Base-by-base conservation (phyloP, 2,329 filamentous ascomycete species). In the Diaporthe destruens region DNA sequence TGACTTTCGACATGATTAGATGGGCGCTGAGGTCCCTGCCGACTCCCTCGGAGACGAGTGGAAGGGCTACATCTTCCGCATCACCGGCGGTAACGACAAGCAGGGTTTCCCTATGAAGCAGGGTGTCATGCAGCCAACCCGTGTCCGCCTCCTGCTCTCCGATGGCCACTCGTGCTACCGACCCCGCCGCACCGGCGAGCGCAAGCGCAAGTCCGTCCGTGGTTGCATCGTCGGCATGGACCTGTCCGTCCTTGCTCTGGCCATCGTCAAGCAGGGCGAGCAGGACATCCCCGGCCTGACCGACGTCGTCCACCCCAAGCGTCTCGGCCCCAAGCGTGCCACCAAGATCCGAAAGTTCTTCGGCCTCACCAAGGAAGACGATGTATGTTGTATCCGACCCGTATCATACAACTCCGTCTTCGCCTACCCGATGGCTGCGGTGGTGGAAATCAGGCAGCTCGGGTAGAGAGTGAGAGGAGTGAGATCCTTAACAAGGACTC, bases 41-140 rank as follows among this genome's bases (percentile, higher is more conserved):
- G 97, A 99, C 89, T 93, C 92, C 84, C 91, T 99, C 83, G 96
- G 96, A 83, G 95, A 98, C 84, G 96, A 99, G 89, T 99, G 97
- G 94, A 98, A 98, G 91, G 96, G 96, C 87, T 99, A 99, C 91
- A 92, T 99, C 89, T 95, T 99, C 93, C 93, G 92, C 85, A 98
- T 99, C 90, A 99, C 96, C 82, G 97, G 96, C 84, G 96, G 97
- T 85, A 99, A 99, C 93, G 96, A 99, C 94, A 99, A 99, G 94
- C 97, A 99, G 91, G 96, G 96, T 90, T 99, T 99, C 92, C 96
- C 96, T 81, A 99, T 99, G 96, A 99, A 99, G 95, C 97, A 99
- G 93, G 96, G 96, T 91, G 94, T 97, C 86, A 96, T 99, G 91
- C 94, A 97, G 87, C 95, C 96, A 82, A 96, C 94, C 86, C 96